Evolutionary conservation across 2,329 filamentous ascomycete species (phyloP).

Genomic region (Venturiaceae sp.): DNA sequence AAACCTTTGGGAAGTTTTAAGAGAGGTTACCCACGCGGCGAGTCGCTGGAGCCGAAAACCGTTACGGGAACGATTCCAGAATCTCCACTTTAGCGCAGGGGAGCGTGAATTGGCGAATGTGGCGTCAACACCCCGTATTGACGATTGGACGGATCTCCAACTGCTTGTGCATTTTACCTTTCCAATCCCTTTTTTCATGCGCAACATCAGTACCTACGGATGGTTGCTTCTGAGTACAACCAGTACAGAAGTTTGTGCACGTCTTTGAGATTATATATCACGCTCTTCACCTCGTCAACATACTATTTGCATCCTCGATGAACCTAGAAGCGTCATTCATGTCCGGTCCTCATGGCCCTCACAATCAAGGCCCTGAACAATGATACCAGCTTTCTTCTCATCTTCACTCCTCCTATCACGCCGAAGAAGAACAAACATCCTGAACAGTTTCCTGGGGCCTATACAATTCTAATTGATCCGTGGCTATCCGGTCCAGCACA

Average conservation of each 20-base stretch:
- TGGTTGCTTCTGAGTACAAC: not conserved
- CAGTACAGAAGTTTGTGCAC: not conserved
- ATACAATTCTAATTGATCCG: constrained; percentile 62
- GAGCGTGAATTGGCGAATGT: not conserved
- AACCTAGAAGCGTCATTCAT: not conserved
- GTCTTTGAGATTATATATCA: not conserved
- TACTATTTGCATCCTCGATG: not conserved
- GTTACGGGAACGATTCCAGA: not conserved
- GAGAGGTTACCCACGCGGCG: too few relatives aligned
- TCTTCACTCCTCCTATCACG: constrained; percentile 46
- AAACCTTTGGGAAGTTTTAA: too few relatives aligned
- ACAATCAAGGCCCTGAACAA: constrained; percentile 54
- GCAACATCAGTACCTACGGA: not conserved
- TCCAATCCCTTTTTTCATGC: too few relatives aligned
- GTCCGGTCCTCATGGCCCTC: constrained; percentile 43
- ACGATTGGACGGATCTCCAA: too few relatives aligned
- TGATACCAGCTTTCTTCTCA: constrained; percentile 56
- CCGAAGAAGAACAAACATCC: constrained; percentile 17
- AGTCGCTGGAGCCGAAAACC: not conserved
- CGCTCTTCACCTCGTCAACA: not conserved
- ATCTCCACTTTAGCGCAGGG: not conserved
- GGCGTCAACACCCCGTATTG: too few relatives aligned
- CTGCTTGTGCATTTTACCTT: too few relatives aligned
- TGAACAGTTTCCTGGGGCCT: constrained; percentile 38
- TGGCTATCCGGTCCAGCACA: constrained; percentile 55